phyloP scores from a whole-genome alignment of 805 yeast genomes.

The Zygosaccharomyces gambellarensis region DNA sequence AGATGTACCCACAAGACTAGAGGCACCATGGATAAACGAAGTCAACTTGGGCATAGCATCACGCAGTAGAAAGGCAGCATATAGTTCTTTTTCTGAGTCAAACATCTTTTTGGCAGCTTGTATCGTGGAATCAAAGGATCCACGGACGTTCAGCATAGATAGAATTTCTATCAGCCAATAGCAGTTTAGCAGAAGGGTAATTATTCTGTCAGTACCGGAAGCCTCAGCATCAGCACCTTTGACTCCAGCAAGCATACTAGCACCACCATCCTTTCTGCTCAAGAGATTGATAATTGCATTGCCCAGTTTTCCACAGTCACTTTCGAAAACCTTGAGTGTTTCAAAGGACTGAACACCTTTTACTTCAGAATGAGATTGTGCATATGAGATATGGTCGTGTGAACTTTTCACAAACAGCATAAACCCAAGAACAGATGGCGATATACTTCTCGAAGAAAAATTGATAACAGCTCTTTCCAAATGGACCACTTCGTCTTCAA shows the following conservation, averaged over 20 bases:
- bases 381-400: conserved; percentile 34
- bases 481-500: conserved; percentile 47
- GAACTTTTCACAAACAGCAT: conserved; percentile 41
- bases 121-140: conserved; percentile 20
- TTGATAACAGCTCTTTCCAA: conserved; percentile 37
- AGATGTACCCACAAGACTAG: conserved; percentile 42
- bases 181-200: conserved; percentile 50
- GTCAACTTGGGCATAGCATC: conserved; percentile 63
- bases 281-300: conserved; percentile 8
- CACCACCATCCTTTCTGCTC: conserved; percentile 7
- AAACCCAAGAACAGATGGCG: conserved; percentile 43
- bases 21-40: conserved; percentile 61
- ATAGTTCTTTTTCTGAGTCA: conserved; percentile 36
- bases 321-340: conserved; percentile 5
- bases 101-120: conserved; percentile 27
- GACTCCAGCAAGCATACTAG: conserved; percentile 1
- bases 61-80: conserved; percentile 44
- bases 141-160: conserved; percentile 22
- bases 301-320: conserved; percentile 11
- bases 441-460: conserved; percentile 37
- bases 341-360: conserved; percentile 6
- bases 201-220: conserved; percentile 35
- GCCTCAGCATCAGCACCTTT: conserved; percentile 6
- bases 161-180: conserved; percentile 46
- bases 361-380: conserved; percentile 5